Base-by-base conservation (phyloP, 352 stramenopile species). In the Globisporangium uncinulatum region DNA sequence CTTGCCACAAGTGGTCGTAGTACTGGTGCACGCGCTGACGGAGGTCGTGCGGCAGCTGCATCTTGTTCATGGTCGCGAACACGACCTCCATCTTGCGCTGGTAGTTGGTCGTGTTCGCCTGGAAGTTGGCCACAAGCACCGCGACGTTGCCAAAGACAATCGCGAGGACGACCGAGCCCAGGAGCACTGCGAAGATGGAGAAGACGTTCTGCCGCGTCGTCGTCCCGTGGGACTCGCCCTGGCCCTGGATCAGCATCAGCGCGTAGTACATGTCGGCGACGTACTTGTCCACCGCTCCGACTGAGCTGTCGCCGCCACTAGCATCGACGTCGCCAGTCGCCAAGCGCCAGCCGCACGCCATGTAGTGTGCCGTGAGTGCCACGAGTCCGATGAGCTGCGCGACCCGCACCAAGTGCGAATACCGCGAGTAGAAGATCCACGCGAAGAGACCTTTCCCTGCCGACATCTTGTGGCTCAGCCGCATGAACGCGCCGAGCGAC, bases 21-120 rank as follows among this genome's bases (percentile, higher is more conserved):
- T 86, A 87, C 42, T 86, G 71, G 39, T 87, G 76, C 14, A 90
- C 79, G 14, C 79, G 67, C 29, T 88, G 67, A 1, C 79, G 79
- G 1, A 92, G 52, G 2, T 63, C 51, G 0, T 49, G 8, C 2
- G 74, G 83, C 0, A 92, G 65, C 15, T 72, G 53, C 20, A 86
- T 51, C 37, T 87, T 83, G 6, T 57, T 56, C 56, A 87, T 92
- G 44, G 70, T 70, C 2, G 74, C 73, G 21, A 83, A 73, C 0
- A 90, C 66, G 29, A 61, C 56, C 51, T 88, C 81, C 70, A 87
- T 79, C 32, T 89, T 89, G 13, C 71, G 74, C 43, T 86, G 66
- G 46, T 89, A 93, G 29, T 61, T 71, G 0, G 70, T 87, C 6
- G 57, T 52, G 31, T 75, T 82, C n/a, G 73, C 70, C 36, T 76